Conservation (phyloP, 164 flowering plant species). For the Platanus orientalis region DNA sequence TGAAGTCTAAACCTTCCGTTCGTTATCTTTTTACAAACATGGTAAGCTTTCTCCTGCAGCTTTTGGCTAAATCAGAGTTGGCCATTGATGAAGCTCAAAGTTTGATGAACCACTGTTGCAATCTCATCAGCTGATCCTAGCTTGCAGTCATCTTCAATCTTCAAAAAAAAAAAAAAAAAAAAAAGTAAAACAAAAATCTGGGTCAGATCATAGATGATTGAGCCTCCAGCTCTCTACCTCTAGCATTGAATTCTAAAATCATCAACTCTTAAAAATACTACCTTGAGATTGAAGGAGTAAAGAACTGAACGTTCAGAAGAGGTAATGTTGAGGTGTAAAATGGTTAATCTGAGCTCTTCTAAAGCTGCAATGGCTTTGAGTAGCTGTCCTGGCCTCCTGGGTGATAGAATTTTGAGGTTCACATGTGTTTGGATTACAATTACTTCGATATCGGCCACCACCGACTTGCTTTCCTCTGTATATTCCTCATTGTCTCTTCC, state of each 20-base stretch:
- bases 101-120: constrained; percentile 48
- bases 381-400: constrained; percentile 40
- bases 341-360: constrained; percentile 46
- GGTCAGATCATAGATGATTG: no score
- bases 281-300: constrained; percentile 70
- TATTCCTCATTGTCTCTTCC: background rate
- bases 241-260: background rate
- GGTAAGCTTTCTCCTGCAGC: no score
- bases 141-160: constrained; percentile 65
- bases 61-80: background rate
- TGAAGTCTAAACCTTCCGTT: no score
- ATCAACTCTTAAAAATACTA: constrained; percentile 2
- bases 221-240: no score
- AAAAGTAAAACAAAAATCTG: no score
- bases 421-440: constrained; percentile 48
- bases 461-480: constrained; percentile 22
- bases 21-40: no score
- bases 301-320: constrained; percentile 33
- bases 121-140: constrained; percentile 55
- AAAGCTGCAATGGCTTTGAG: constrained; percentile 45
- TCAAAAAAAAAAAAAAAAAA: no score
- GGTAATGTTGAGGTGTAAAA: constrained; percentile 58
- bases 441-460: constrained; percentile 37
- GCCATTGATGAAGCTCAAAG: constrained; percentile 33
- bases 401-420: constrained; percentile 46